Conservation (phyloP, 352 stramenopile species). For the Saprolegnia parasitica region DNA sequence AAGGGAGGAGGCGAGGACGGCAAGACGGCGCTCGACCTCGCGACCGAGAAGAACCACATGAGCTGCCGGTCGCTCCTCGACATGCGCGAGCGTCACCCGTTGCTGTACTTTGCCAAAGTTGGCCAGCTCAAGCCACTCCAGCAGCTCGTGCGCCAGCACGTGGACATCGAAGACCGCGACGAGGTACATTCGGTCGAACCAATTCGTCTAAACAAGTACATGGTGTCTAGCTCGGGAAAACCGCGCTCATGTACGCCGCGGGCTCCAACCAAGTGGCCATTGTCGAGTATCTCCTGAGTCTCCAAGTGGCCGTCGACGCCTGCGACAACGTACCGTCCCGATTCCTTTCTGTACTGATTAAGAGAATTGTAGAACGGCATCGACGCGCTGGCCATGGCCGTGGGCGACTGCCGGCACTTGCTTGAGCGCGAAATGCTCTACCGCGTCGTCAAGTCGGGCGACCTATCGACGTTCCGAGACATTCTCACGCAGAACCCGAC, state of each 20-base stretch:
- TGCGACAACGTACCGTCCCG: not conserved
- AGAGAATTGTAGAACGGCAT: slow-evolving; percentile 10
- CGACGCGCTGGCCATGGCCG: slow-evolving; percentile 3
- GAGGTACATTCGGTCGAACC: not conserved
- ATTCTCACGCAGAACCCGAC: not conserved
- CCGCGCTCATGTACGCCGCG: slow-evolving; percentile 24
- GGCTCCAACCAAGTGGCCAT: slow-evolving; percentile 1
- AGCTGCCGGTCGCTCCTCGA: not conserved
- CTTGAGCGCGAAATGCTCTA: slow-evolving; percentile 25
- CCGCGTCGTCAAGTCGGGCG: slow-evolving; percentile 3
- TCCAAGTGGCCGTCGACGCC: not conserved
- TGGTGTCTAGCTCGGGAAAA: not conserved
- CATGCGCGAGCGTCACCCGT: slow-evolving; percentile 6
- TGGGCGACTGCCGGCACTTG: slow-evolving; percentile 10
- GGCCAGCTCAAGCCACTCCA: not conserved
- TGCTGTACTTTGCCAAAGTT: slow-evolving; percentile 16
- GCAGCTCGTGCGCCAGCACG: not conserved
- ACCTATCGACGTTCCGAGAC: slow-evolving; percentile 3
- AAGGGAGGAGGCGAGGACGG: not conserved
- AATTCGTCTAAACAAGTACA: no score
- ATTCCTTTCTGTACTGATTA: not conserved
- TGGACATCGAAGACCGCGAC: slow-evolving; percentile 1
- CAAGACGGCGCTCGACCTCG: slow-evolving; percentile 11
- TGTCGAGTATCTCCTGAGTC: not conserved
- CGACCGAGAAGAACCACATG: slow-evolving; percentile 13